Conservation (phyloP, 225 moss, liverwort and hornwort genomes). For the Bryoerythrophyllum caledonicum region DNA sequence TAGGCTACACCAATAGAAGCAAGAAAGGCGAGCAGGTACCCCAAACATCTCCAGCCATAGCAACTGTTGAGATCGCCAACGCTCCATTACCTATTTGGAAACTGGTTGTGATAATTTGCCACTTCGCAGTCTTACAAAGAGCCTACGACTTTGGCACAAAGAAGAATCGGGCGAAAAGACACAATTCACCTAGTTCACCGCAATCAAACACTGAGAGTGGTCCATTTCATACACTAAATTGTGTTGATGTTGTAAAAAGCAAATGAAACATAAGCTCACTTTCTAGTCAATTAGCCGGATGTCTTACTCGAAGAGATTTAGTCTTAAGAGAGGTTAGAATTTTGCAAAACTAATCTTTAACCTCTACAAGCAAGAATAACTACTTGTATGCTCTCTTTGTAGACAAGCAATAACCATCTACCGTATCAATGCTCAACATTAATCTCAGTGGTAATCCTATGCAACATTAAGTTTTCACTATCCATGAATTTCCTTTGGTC, state of each 20-base stretch:
- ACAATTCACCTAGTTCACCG: conserved; percentile 55
- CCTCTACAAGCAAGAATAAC: too few relatives aligned
- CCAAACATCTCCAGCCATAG: conserved; percentile 64
- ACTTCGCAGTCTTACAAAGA: conserved; percentile 77
- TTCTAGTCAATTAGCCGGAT: not conserved
- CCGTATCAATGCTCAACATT: too few relatives aligned
- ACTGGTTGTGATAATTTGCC: conserved; percentile 29
- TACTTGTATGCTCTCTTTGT: too few relatives aligned
- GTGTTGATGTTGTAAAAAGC: not conserved
- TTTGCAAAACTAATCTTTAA: too few relatives aligned
- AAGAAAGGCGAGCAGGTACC: too few relatives aligned
- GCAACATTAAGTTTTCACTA: too few relatives aligned
- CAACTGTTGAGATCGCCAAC: conserved; percentile 44
- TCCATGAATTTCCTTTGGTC: too few relatives aligned
- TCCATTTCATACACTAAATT: not conserved
- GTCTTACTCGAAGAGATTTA: too few relatives aligned
- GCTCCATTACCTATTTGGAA: conserved; percentile 30
- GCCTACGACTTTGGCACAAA: conserved; percentile 80
- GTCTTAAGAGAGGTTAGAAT: too few relatives aligned
- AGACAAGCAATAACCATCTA: too few relatives aligned
- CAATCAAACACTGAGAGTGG: conserved; percentile 2
- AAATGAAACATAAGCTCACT: not conserved
- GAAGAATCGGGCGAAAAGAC: conserved; percentile 66
- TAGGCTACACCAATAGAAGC: too few relatives aligned
- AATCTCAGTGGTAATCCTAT: too few relatives aligned